A percentile compares a stretch with the other conserved stretches of the same genome.
Evolutionary conservation across 1,284 basidiomycete species (phyloP).

Genomic region (Coriolopsis trogii): DNA sequence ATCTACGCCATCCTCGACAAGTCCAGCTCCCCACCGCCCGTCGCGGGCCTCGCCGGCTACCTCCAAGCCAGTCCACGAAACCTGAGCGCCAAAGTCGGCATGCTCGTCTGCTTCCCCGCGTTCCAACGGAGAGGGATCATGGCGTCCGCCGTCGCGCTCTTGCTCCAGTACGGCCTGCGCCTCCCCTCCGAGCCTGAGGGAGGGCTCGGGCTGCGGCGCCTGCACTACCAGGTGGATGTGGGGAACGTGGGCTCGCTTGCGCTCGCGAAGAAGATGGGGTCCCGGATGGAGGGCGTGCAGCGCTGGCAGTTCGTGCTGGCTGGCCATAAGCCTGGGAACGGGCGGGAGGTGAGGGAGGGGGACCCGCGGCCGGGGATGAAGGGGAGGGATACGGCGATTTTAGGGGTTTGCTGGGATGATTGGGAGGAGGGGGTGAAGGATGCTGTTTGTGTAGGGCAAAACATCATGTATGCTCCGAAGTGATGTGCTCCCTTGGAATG

Average conservation of each 20-base stretch:
- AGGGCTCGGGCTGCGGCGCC: slow-evolving; percentile 63
- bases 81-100: slow-evolving; percentile 53
- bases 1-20: slow-evolving; percentile 56
- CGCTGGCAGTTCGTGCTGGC: slow-evolving; percentile 57
- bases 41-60: slow-evolving; percentile 48
- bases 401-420: slow-evolving; percentile 63
- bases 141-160: slow-evolving; percentile 60
- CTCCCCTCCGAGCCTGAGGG: slow-evolving; percentile 43
- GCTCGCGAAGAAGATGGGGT: slow-evolving; percentile 63
- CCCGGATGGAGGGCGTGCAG: slow-evolving; percentile 55
- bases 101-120: slow-evolving; percentile 50
- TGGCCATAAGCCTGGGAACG: slow-evolving; percentile 34
- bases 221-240: slow-evolving; percentile 61
- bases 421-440: slow-evolving; percentile 59
- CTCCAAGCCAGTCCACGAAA: slow-evolving; percentile 42
- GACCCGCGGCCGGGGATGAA: slow-evolving; percentile 40
- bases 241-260: slow-evolving; percentile 52
- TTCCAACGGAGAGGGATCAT: slow-evolving; percentile 70
- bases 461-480: too few species aligned
- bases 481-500: too few species aligned
- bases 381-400: slow-evolving; percentile 51
- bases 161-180: slow-evolving; percentile 61
- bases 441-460: too few species aligned
- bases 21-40: slow-evolving; percentile 10
- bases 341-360: slow-evolving; percentile 36